These are phyloP conservation scores for Glarea lozoyensis DNA, from an alignment of 495 filamentous ascomycete genomes.

Conservation along the genomic window DNA sequence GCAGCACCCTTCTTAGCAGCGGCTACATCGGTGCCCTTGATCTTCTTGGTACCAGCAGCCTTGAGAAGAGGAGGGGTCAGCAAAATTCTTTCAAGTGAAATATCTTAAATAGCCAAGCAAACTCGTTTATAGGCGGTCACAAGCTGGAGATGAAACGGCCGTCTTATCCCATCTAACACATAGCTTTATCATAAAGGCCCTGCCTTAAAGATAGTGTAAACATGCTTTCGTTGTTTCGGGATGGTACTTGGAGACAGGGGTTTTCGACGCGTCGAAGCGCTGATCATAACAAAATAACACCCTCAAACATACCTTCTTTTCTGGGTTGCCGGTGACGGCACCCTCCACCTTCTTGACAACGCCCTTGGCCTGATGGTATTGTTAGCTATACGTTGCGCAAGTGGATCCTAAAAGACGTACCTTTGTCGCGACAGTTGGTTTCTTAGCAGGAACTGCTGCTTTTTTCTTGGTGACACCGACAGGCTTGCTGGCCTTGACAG, in stretches of 20 bases:
- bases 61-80: too few relatives aligned
- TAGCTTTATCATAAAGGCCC: too few relatives aligned
- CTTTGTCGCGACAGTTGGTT: constrained; percentile 36
- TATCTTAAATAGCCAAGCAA: too few relatives aligned
- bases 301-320: constrained; percentile 19
- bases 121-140: too few relatives aligned
- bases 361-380: constrained; percentile 32
- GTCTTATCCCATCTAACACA: too few relatives aligned
- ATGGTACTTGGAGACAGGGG: constrained; percentile 11
- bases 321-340: constrained; percentile 16
- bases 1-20: constrained; percentile 15
- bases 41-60: constrained; percentile 30
- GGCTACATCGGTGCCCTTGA: constrained; percentile 25
- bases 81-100: too few relatives aligned
- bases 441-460: constrained; percentile 36
- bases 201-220: too few relatives aligned
- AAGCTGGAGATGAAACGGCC: too few relatives aligned
- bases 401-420: constrained; percentile 18
- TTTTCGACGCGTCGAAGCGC: constrained; percentile 15
- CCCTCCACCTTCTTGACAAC: constrained; percentile 34
- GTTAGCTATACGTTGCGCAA: constrained; percentile 20
- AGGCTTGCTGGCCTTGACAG: constrained; percentile 24
- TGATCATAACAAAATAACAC: constrained; percentile 14
- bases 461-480: constrained; percentile 46
- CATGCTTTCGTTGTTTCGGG: too few relatives aligned